These are phyloP conservation scores for Endotrypanum monterogeii DNA, from an alignment of 208 protist species.

Conservation along the genomic window DNA sequence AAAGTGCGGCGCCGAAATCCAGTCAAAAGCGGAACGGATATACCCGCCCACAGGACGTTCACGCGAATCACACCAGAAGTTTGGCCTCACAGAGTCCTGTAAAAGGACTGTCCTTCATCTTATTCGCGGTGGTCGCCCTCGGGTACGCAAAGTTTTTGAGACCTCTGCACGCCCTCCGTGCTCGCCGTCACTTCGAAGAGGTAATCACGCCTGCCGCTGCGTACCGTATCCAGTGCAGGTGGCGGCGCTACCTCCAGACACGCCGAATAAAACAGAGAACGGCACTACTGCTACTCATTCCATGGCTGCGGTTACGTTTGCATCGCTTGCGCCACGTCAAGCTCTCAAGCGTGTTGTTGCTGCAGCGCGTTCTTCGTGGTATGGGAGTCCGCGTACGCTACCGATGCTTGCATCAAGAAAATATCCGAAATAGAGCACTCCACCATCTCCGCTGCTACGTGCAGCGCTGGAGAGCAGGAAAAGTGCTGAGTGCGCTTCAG, in stretches of 20 bases:
- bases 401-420: slow-evolving; percentile 60
- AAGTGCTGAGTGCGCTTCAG: slow-evolving; percentile 35
- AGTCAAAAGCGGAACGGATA: slow-evolving; percentile 17
- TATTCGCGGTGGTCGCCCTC: slow-evolving; percentile 18
- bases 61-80: slow-evolving; percentile 8
- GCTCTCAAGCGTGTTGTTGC: slow-evolving; percentile 46
- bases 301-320: slow-evolving; percentile 52
- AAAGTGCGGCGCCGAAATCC: background rate
- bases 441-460: slow-evolving; percentile 39
- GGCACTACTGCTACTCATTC: slow-evolving; percentile 46
- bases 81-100: background rate
- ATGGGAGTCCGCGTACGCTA: slow-evolving; percentile 54
- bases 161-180: slow-evolving; percentile 31
- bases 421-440: slow-evolving; percentile 52
- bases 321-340: slow-evolving; percentile 39
- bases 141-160: slow-evolving; percentile 41
- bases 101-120: slow-evolving; percentile 15
- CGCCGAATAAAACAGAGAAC: slow-evolving; percentile 34
- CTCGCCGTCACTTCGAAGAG: slow-evolving; percentile 25
- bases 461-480: slow-evolving; percentile 47
- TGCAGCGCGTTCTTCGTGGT: slow-evolving; percentile 74
- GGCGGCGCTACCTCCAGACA: slow-evolving; percentile 49
- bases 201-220: slow-evolving; percentile 58
- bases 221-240: slow-evolving; percentile 68
- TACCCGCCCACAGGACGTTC: slow-evolving; percentile 12